These are phyloP conservation scores for Fusarium kyushuense DNA, from an alignment of 2,329 filamentous ascomycete genomes.

Conservation along the genomic window DNA sequence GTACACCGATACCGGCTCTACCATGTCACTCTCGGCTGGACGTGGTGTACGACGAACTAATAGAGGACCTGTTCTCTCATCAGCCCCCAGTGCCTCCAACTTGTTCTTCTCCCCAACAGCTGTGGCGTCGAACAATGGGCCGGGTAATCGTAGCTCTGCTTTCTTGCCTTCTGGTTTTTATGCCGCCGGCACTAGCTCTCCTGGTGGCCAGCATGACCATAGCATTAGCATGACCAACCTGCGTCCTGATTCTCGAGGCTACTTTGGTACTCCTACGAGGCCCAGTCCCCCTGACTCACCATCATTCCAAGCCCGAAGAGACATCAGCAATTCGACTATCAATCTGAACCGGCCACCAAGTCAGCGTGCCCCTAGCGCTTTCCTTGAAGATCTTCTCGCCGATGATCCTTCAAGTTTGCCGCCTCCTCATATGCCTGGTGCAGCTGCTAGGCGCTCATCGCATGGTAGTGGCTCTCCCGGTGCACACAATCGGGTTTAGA, in stretches of 20 bases:
- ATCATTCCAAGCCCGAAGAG: slow-evolving; percentile 60
- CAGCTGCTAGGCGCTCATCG: slow-evolving; percentile 41
- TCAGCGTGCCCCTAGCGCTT: slow-evolving; percentile 85
- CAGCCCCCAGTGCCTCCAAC: slow-evolving; percentile 72
- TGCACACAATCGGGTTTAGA: slow-evolving; percentile 47
- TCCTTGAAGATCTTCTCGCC: slow-evolving; percentile 89
- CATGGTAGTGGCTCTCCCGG: slow-evolving; percentile 41
- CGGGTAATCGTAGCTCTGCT: slow-evolving; percentile 75
- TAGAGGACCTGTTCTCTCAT: slow-evolving; percentile 65
- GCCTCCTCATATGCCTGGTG: slow-evolving; percentile 55
- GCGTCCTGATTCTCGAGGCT: slow-evolving; percentile 68
- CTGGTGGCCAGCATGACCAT: slow-evolving; percentile 60
- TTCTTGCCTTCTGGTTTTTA: slow-evolving; percentile 95
- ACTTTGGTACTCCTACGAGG: slow-evolving; percentile 56
- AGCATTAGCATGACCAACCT: slow-evolving; percentile 73
- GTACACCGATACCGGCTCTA: slow-evolving; percentile 70
- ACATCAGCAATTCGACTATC: slow-evolving; percentile 73
- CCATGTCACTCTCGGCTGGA: slow-evolving; percentile 62
- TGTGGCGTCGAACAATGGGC: slow-evolving; percentile 71
- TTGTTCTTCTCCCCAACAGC: slow-evolving; percentile 98
- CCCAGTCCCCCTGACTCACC: slow-evolving; percentile 76
- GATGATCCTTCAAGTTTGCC: slow-evolving; percentile 71
- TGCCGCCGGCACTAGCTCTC: slow-evolving; percentile 72
- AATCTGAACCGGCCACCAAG: slow-evolving; percentile 72
- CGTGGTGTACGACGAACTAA: slow-evolving; percentile 65